These are phyloP conservation scores for Lolium rigidum DNA, from an alignment of 176 grass and related monocot genomes.

Conservation along the genomic window DNA sequence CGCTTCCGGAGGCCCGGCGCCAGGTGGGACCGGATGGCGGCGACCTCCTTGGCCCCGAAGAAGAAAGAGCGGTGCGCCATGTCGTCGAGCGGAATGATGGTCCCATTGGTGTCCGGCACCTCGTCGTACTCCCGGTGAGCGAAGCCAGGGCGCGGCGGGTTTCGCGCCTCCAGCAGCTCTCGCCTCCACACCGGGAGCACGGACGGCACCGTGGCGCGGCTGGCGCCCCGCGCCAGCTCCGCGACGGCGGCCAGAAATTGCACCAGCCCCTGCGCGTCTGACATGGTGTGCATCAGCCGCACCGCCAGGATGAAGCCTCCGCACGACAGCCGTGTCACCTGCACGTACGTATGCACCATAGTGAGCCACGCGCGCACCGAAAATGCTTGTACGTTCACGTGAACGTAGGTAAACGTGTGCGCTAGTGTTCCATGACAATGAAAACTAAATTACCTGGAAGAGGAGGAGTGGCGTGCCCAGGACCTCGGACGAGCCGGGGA, in stretches of 20 bases:
- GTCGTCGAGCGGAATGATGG: constrained; percentile 33
- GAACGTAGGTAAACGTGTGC: too few relatives aligned
- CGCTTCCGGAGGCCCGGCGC: constrained; percentile 29
- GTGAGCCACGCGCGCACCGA: not conserved
- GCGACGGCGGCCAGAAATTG: constrained; percentile 56
- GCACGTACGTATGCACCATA: not conserved
- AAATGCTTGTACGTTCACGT: too few relatives aligned
- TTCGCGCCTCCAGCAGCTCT: constrained; percentile 57
- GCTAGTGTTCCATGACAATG: too few relatives aligned
- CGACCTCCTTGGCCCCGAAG: constrained; percentile 57
- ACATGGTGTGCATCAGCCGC: not conserved
- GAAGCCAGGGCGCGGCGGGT: constrained; percentile 50
- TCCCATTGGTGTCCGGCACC: too few relatives aligned
- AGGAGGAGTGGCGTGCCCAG: constrained; percentile 58
- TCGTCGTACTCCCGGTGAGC: constrained; percentile 34
- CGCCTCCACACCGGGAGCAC: constrained; percentile 61
- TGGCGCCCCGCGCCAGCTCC: constrained; percentile 54
- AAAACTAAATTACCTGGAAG: too few relatives aligned
- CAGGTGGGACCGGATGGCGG: constrained; percentile 42
- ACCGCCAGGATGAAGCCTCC: not conserved
- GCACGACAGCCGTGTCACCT: not conserved
- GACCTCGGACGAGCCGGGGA: constrained; percentile 54
- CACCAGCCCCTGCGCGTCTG: not conserved
- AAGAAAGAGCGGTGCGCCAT: constrained; percentile 73
- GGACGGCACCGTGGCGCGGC: constrained; percentile 40